A percentile compares a stretch with the other conserved stretches of the same genome.
These are phyloP conservation scores for Cyclocybe cylindracea DNA, from an alignment of 768 basidiomycete species.

Conservation along the genomic window DNA sequence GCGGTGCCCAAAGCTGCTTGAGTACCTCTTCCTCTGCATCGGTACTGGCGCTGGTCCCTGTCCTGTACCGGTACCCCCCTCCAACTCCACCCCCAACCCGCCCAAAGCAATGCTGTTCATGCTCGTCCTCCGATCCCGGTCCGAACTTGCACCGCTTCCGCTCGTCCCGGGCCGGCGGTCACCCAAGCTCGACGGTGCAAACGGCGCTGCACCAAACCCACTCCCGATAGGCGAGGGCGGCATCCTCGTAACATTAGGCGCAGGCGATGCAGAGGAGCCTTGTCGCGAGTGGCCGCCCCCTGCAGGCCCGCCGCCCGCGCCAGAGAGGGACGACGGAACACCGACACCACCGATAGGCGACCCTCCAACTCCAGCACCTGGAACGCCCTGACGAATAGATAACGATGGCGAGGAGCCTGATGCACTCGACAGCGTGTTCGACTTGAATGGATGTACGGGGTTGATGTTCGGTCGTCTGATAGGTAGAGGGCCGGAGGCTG, in stretches of 20 bases:
- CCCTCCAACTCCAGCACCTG: constrained; percentile 4
- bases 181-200: constrained; percentile 30
- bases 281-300: constrained; percentile 15
- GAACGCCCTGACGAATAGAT: constrained; percentile 28
- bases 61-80: constrained; percentile 9
- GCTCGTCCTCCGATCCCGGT: constrained; percentile 16
- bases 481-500: constrained; percentile 27
- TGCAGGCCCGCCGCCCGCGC: constrained; percentile 8
- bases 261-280: constrained; percentile 13
- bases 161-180: constrained; percentile 21
- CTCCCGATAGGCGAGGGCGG: constrained; percentile 28
- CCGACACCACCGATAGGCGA: neutral
- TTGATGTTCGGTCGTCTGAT: constrained; percentile 33
- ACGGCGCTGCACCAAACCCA: constrained; percentile 10
- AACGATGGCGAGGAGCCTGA: constrained; percentile 33
- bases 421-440: constrained; percentile 34
- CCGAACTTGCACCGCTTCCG: constrained; percentile 18
- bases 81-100: constrained; percentile 1
- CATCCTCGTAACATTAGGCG: constrained; percentile 13
- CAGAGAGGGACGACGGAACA: constrained; percentile 15
- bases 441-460: constrained; percentile 40
- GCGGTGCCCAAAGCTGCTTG: constrained; percentile 79
- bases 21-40: constrained; percentile 61
- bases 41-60: constrained; percentile 9
- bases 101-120: constrained; percentile 14